These are phyloP conservation scores for Zygoascus meyerae DNA, from an alignment of 1,139 yeast species.

Conservation along the genomic window DNA sequence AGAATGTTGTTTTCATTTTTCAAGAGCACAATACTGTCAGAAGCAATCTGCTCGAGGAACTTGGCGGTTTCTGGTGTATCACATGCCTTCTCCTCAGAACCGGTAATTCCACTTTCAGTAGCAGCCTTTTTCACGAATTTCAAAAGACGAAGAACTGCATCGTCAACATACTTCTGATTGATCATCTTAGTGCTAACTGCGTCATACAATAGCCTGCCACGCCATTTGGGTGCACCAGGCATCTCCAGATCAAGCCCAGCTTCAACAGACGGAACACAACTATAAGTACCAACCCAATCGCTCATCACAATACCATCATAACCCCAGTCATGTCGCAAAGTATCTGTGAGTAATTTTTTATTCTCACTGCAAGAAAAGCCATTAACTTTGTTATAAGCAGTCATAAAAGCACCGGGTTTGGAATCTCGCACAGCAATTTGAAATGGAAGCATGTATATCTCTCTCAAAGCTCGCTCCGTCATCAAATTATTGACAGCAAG, in stretches of 20 bases:
- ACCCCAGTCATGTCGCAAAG: slow-evolving; percentile 51
- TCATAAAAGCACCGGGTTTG: slow-evolving; percentile 51
- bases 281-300: slow-evolving; percentile 60
- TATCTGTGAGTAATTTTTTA: slow-evolving; percentile 38
- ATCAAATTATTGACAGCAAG: slow-evolving; percentile 44
- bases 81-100: slow-evolving; percentile 40
- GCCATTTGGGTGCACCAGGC: slow-evolving; percentile 54
- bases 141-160: slow-evolving; percentile 44
- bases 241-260: slow-evolving; percentile 59
- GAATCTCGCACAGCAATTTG: slow-evolving; percentile 50
- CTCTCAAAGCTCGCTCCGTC: slow-evolving; percentile 56
- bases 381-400: slow-evolving; percentile 54
- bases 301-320: slow-evolving; percentile 54
- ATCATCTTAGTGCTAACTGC: slow-evolving; percentile 22
- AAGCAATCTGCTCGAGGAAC: slow-evolving; percentile 44
- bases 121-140: slow-evolving; percentile 42
- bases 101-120: slow-evolving; percentile 40
- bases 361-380: slow-evolving; percentile 52
- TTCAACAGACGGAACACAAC: slow-evolving; percentile 42
- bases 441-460: slow-evolving; percentile 56
- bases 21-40: slow-evolving; percentile 47
- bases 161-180: slow-evolving; percentile 33
- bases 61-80: slow-evolving; percentile 43
- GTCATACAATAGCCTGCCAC: slow-evolving; percentile 35
- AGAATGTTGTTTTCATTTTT: slow-evolving; percentile 45